A percentile compares a stretch with the other conserved stretches of the same genome.
Conservation (phyloP, 1,284 basidiomycete species). For the Mycena citricolor region DNA sequence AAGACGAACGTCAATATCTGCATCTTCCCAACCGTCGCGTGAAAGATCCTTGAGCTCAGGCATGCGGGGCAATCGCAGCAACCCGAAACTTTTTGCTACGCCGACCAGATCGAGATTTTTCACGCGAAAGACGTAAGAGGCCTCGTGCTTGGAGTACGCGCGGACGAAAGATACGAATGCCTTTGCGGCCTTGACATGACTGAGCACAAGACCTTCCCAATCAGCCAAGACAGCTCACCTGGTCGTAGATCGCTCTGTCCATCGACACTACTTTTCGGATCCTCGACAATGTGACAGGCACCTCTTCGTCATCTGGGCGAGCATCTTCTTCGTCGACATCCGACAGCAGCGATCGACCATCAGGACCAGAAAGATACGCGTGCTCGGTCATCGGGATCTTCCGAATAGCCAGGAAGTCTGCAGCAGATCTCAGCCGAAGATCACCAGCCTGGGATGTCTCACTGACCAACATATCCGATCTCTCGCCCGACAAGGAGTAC, state of each 20-base stretch:
- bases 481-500: constrained; percentile 82
- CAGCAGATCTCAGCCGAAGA: constrained; percentile 4
- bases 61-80: constrained; percentile 93
- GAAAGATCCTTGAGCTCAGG: constrained; percentile 78
- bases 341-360: too few species aligned
- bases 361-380: constrained; percentile 37
- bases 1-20: constrained; percentile 71
- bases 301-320: constrained; percentile 46
- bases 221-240: constrained; percentile 45
- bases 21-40: constrained; percentile 66
- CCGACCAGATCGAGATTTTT: constrained; percentile 86
- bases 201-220: neutral
- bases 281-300: constrained; percentile 40
- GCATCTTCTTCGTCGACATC: constrained; percentile 29
- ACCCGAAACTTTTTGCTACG: constrained; percentile 81
- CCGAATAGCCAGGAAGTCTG: constrained; percentile 85
- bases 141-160: constrained; percentile 97
- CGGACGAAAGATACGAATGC: constrained; percentile 92
- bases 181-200: constrained; percentile 63
- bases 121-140: constrained; percentile 91
- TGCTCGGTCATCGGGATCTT: constrained; percentile 82
- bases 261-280: constrained; percentile 58
- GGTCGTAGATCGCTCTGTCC: constrained; percentile 78
- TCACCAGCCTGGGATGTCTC: constrained; percentile 2
- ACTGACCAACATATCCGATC: constrained; percentile 82